These are phyloP conservation scores for Curvularia eragrostidis DNA, from an alignment of 2,329 filamentous ascomycete species.

Conservation along the genomic window DNA sequence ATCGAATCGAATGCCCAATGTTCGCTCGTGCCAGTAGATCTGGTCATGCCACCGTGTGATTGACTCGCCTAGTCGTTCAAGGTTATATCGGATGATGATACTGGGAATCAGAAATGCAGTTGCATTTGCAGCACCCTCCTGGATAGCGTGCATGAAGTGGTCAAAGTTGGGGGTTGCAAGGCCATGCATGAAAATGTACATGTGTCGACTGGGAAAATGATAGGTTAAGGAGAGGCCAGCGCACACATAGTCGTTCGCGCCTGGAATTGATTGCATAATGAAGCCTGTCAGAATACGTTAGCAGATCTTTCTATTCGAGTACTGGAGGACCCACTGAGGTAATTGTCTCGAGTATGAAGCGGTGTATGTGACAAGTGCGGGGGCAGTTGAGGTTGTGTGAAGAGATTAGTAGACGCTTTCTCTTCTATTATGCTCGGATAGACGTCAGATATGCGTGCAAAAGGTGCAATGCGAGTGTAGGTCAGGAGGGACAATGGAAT, in stretches of 20 bases:
- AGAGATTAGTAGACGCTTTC: neutral
- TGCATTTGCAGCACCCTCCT: neutral
- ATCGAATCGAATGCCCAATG: constrained; percentile 17
- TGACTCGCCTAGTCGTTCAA: constrained; percentile 2
- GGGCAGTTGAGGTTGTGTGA: neutral
- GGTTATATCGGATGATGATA: constrained; percentile 16
- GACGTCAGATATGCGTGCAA: neutral
- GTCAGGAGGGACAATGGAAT: constrained; percentile 1
- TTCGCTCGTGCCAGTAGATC: constrained; percentile 16
- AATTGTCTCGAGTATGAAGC: neutral
- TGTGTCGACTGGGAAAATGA: constrained; percentile 21
- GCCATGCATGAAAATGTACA: constrained; percentile 29
- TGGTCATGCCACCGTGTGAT: constrained; percentile 12
- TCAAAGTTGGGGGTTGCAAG: constrained; percentile 6
- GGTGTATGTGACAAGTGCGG: neutral
- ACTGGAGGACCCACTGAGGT: neutral
- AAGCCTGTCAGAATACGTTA: neutral
- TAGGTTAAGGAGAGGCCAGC: constrained; percentile 27
- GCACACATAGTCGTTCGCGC: neutral
- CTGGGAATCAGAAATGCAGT: constrained; percentile 21
- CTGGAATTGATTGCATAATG: constrained; percentile 14
- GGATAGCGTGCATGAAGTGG: neutral
- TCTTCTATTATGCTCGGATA: neutral
- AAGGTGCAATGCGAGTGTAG: neutral
- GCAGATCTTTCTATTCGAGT: neutral